Base-by-base conservation (phyloP, 202 grass and related monocot genomes). In the Bolboschoenoplectus hybrid region DNA sequence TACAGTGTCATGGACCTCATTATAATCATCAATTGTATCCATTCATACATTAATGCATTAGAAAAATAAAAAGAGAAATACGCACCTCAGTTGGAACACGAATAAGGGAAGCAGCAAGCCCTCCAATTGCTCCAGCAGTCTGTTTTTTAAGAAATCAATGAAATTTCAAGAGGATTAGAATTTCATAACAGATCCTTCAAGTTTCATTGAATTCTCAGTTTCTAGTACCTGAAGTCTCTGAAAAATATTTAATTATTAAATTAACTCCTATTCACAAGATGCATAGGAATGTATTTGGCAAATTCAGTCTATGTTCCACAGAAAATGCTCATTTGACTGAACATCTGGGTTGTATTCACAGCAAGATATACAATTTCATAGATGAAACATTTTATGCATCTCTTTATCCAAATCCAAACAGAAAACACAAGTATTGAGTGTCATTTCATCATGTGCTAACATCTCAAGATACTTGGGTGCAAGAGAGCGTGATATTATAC, bases 81-180 rank as follows among this genome's bases (percentile, higher is more conserved):
- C 80, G 34, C 16, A 96, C 96, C 96, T 98, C 93, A 85, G 96
- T 98, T 81, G 96, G 96, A 66, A 98, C 96, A 88, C 91, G 96
- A 61, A 98, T 87, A 38, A 98, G 55, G 41, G 93, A 98, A 90
- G 96, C 85, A 87, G 86, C 96, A 85, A 88, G 87, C 41, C 93
- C 96, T 82, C 96, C 93, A 91, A 98, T 89, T 36, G 93, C 96
- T 50, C 95, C 93, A 77, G 95, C 95, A 95, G 88, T 93, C 93
- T 94, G 85, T 89, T 76, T 60, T 62, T 2, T 77, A 57, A 64
- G 88, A 87, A 17, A 61, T 71, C 85, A 82, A 88, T 57, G 20
- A 35, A 80, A 6, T 77, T 56, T 11, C 14, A 56, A 67, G 35
- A 49, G 52, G 13, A 52, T 82, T 47, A 63, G 7, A 51, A 45